Base-by-base conservation (phyloP, 169 alveolate species). In the Besnoitia besnoiti region DNA sequence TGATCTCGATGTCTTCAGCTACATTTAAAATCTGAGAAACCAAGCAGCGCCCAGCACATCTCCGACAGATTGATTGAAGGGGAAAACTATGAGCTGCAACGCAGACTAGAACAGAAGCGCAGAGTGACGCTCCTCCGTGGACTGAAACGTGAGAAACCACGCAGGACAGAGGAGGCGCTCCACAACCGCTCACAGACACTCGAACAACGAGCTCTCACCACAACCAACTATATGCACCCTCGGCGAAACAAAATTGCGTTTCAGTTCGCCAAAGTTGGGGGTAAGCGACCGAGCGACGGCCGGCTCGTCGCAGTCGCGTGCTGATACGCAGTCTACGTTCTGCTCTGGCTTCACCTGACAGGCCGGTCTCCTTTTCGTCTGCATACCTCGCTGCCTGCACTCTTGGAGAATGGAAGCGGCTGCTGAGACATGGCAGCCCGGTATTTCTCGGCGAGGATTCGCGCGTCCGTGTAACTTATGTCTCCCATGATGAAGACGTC, bases 401-500 rank as follows among this genome's bases (percentile, higher is more conserved):
- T 91, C 84, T 85, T 46, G 8, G 49, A 44, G 77, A 39, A 92
- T 7, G 91, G 62, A 5, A 92, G 40, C 12, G 95, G 62, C 61
- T 49, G 33, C 47, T 19, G 8, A 24, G 87, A 84, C 8, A 92
- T 42, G 3, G 37, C 40, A 1, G 40, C 85, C 24, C 61, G 47
- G 73, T 87, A 89, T n/a, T 87, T 75, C 8, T 85, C 90, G 40
- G 95, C 92, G 30, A 80, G 50, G 12, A 30, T 21, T 14, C 73
- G 49, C 7, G 95, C 95, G 24, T 12, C 50, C 0, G 49, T 35
- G 14, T 92, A 51, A 8, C 27, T 49, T 40, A 92, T 92, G 50
- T 92, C 92, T 33, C 95, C 95, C 95, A 92, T 92, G 39, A 92
- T 44, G 84, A 92, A 77, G 46, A 73, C 85, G 89, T 92, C 95